Conservation (phyloP, 495 filamentous ascomycete genomes). For the Neurospora sp. region DNA sequence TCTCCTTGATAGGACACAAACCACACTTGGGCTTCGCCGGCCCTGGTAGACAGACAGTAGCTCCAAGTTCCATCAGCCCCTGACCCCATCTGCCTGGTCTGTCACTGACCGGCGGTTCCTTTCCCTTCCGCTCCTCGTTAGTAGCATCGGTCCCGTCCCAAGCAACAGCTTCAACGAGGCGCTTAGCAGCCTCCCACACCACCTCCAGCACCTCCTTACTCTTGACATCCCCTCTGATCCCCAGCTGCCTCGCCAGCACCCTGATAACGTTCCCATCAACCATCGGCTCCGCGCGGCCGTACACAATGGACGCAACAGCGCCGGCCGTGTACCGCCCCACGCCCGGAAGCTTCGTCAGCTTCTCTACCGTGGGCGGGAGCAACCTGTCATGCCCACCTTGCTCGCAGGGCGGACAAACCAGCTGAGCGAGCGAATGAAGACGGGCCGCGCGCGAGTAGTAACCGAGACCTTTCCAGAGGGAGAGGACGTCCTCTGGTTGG, state of each 20-base stretch:
- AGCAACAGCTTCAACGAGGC: slow-evolving; percentile 27
- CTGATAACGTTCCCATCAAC: slow-evolving; percentile 40
- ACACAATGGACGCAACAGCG: slow-evolving; percentile 37
- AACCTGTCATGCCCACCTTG: slow-evolving; percentile 12
- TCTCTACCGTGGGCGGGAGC: slow-evolving; percentile 22
- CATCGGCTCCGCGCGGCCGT: slow-evolving; percentile 31
- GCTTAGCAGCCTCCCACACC: slow-evolving; percentile 34
- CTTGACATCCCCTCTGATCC: slow-evolving; percentile 31
- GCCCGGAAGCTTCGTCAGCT: slow-evolving; percentile 28
- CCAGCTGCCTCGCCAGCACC: slow-evolving; percentile 35
- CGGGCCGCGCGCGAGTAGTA: slow-evolving; percentile 36
- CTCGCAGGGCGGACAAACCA: slow-evolving; percentile 16
- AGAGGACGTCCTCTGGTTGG: slow-evolving; percentile 25
- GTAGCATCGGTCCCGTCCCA: slow-evolving; percentile 10
- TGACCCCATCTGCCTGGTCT: slow-evolving; percentile 36
- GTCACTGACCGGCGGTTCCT: slow-evolving; percentile 14
- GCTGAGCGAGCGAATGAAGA: slow-evolving; percentile 27
- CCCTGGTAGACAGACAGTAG: slow-evolving; percentile 25
- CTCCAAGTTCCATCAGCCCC: slow-evolving; percentile 39
- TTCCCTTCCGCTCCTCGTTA: not conserved
- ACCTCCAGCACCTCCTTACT: slow-evolving; percentile 26
- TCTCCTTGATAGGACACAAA: slow-evolving; percentile 29
- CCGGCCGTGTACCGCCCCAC: slow-evolving; percentile 39
- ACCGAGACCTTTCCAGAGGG: slow-evolving; percentile 32
- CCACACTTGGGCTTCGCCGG: slow-evolving; percentile 35